Base-by-base conservation (phyloP, 805 yeast species). In the Lachancea quebecensis region DNA sequence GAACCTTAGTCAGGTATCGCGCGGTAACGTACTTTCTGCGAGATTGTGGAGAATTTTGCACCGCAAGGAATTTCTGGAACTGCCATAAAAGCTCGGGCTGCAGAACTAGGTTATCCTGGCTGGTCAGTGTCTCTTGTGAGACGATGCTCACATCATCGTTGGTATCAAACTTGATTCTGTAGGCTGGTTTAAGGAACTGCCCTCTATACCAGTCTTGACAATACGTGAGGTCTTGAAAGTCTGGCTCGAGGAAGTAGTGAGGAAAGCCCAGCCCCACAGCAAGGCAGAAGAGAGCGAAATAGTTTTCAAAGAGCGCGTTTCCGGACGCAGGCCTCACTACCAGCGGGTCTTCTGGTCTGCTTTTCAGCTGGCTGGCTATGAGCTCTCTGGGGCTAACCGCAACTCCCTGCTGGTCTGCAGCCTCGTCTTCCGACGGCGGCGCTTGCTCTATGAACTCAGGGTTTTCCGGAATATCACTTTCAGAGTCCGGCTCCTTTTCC, bases 41-140 rank as follows among this genome's bases (percentile, higher is more conserved):
- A 3, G 59, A 51, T 16, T 47, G 42, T 12, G 51, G 45, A 3
- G 53, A 41, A 45, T 52, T 52, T n/a, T 45, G 50, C 8, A 58
- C 48, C 1, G 62, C 42, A n/a, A 59, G 46, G 28, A 60, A 41
- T 42, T 49, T 52, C 43, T 62, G 66, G 36, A 61, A 42, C 46
- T 60, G 65, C 57, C 61, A 56, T 16, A 61, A 33, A 2, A 57
- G 38, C 10, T 54, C 54, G 7, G 64, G 64, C 42, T 59, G 62
- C 38, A 44, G 29, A 12, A 30, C 39, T 38, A 42, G 27, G 8
- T 17, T 33, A 28, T 46, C 48, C 14, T 48, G 42, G 10, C 40
- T 41, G 27, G 42, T 39, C 39, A 49, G 31, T 14, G 44, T 38
- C 10, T 45, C 50, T 27, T 39, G 40, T 10, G 46, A 35, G 8